Base-by-base conservation (phyloP, 2,329 filamentous ascomycete genomes). In the Teratosphaeria destructans region DNA sequence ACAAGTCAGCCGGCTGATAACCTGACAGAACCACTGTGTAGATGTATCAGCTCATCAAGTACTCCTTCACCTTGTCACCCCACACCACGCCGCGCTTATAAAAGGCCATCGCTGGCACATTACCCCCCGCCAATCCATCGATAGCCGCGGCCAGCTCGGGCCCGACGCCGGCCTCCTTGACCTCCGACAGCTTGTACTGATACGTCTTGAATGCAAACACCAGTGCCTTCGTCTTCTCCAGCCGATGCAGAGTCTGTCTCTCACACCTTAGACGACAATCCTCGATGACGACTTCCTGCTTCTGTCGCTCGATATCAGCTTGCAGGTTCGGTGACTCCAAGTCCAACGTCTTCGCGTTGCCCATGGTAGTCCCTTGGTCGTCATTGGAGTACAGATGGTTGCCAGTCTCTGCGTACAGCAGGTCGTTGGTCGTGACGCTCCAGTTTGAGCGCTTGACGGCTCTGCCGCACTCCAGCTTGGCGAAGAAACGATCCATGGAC, bases 161-260 rank as follows among this genome's bases (percentile, higher is more conserved):
- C 80, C 78, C 0, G 79, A 82, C 69, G 0, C 83, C 83, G 61
- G 86, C 83, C 4, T 77, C 77, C 66, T 81, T 83, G 54, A 87
- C 72, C 56, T 82, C 75, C 47, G 65, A 64, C 7, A 87, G 68
- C 1, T 77, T 76, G 69, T 86, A 85, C 60, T 78, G 72, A 69
- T 85, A 86, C 16, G 84, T 86, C 70, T 85, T 84, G 69, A 86
- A 82, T 0, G 75, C 77, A 71, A 87, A 87, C 0, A 85, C 77
- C 23, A 86, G 56, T 7, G 82, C 82, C 57, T 75, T 74, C 0
- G 76, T 80, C 55, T 71, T 63, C 3, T 82, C 82, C 29, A 87
- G 68, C 1, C 84, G 77, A 72, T 85, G 82, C 37, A 87, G 69
- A 0, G 82, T 84, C 74, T 87, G 84, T 35, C 82, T 73, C 70